Base-by-base conservation (phyloP, 75 land plant genomes). In the Selaginella moellendorffii region DNA sequence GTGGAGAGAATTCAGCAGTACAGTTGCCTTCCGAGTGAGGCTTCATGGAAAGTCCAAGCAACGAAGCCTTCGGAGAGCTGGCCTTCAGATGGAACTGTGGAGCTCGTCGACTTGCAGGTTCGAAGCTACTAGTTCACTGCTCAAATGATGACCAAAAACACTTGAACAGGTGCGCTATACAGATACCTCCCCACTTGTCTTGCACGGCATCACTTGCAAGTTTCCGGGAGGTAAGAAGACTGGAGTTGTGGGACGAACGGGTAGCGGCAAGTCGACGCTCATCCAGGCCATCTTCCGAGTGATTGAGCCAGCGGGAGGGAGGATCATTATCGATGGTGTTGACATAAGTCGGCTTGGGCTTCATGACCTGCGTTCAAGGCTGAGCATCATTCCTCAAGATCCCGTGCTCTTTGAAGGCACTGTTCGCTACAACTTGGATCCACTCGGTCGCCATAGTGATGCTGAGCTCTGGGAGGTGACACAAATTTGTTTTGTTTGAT, bases 181-280 rank as follows among this genome's bases (percentile, higher is more conserved):
- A 1, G 64, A 72, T 27, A 85, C 77, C 29, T 29, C 85, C 58
- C 95, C 95, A 18, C 66, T 79, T 20, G 89, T 92, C n/a, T 68
- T 92, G 30, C 83, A 72, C 63, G 71, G 75, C 52, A 85, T 92
- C 2, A 85, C 78, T 20, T 88, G 95, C 78, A 85, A 80, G 29
- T 77, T 92, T 26, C 82, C 79, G 0, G 97, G 97, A 71, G 76
- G 80, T 64, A 83, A 74, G 66, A 92, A 88, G 67, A 58, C 85
- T 14, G 97, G 97, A 2, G 79, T 92, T 19, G 97, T 88, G n/a
- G 97, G 97, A 54, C 77, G 97, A 53, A 92, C 97, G 14, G 97
- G 97, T 1, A 85, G 96, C 62, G 97, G 97, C 8, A 92, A 92
- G 67, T 82, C 96, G 52, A 92, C 97, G 21, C 77, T 92, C 24